Evolutionary conservation across 495 filamentous ascomycete species (phyloP).

Genomic region (Trichoderma orchidacearum): DNA sequence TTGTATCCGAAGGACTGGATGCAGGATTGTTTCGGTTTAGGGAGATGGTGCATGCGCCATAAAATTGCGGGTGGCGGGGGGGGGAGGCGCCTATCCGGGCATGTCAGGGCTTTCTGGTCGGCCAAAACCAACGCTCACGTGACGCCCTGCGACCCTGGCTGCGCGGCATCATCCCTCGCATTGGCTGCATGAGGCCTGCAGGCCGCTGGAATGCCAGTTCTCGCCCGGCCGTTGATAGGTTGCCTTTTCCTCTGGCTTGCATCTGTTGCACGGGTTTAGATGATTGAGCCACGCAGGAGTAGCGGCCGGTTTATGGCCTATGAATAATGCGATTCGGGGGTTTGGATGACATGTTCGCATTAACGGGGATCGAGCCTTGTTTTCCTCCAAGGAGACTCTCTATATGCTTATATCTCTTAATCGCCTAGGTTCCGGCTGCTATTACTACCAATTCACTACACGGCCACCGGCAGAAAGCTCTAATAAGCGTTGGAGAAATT

Average conservation of each 20-base stretch:
- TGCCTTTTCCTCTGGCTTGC: not conserved
- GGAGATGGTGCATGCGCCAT: not conserved
- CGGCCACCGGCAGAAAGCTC: not conserved
- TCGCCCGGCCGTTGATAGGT: not conserved
- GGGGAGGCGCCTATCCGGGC: not conserved
- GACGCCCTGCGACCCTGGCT: not conserved
- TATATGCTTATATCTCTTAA: not conserved
- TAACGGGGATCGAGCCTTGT: not conserved
- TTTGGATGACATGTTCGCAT: not conserved
- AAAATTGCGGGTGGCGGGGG: slow-evolving; percentile 1
- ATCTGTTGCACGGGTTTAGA: not conserved
- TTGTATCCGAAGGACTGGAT: slow-evolving; percentile 1
- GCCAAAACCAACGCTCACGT: not conserved
- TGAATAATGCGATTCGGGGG: not conserved
- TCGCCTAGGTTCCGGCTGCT: too few relatives aligned
- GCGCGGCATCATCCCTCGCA: too few relatives aligned
- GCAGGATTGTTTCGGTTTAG: not conserved
- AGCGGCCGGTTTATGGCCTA: not conserved
- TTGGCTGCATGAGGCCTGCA: not conserved
- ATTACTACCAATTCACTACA: too few relatives aligned
- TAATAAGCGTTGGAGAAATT: too few relatives aligned
- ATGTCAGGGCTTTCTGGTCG: not conserved
- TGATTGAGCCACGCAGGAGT: not conserved
- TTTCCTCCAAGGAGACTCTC: not conserved
- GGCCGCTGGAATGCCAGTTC: too few relatives aligned